A percentile compares a stretch with the other conserved stretches of the same genome.
These are phyloP conservation scores for Saccharomyces hybrid DNA, from an alignment of 1,139 yeast genomes.

Conservation along the genomic window DNA sequence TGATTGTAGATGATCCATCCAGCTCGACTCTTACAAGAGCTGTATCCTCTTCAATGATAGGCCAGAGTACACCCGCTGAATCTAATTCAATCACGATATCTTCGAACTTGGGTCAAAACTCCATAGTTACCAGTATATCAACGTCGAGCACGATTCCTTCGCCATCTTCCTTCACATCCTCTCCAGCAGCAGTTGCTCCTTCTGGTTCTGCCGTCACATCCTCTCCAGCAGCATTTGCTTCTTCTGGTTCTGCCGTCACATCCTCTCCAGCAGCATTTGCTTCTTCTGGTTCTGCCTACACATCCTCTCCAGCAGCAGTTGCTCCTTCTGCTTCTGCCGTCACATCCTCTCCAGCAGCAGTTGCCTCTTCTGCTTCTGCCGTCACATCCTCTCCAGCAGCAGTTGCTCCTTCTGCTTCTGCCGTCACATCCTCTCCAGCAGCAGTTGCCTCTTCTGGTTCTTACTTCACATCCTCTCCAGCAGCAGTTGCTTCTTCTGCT, in stretches of 20 bases:
- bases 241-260: background rate
- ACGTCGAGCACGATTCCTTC: background rate
- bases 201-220: background rate
- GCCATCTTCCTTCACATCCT: background rate
- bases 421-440: background rate
- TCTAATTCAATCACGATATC: background rate
- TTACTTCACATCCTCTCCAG: background rate
- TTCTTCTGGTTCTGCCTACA: background rate
- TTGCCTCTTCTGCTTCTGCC: background rate
- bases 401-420: background rate
- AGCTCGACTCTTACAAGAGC: background rate
- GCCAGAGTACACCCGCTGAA: background rate
- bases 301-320: background rate
- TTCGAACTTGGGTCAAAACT: background rate
- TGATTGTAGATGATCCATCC: background rate
- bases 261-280: background rate
- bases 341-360: background rate
- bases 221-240: background rate
- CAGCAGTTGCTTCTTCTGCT: background rate
- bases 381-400: background rate
- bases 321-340: background rate
- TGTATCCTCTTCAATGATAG: background rate
- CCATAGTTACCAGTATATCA: background rate
- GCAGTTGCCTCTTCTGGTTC: background rate
- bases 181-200: background rate